phyloP scores from a whole-genome alignment of 78 protist genomes.

The Chrysochromulina parva region DNA sequence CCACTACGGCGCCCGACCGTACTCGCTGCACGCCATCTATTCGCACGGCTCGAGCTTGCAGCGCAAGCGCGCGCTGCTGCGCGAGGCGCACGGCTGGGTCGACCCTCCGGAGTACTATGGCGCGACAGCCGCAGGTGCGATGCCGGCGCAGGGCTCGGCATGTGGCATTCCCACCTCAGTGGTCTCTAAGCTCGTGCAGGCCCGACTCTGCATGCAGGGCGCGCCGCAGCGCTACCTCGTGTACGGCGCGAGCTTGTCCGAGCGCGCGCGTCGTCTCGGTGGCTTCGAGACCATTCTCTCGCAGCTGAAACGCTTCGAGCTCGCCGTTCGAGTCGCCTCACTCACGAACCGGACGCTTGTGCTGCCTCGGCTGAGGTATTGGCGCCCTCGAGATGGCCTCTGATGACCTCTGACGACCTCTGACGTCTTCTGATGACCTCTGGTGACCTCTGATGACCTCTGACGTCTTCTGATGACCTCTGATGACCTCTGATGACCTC shows the following conservation, averaged over 20 bases:
- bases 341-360: not conserved
- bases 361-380: not conserved
- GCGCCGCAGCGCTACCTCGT: not conserved
- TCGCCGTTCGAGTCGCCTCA: not conserved
- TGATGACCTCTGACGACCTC: too few relatives aligned
- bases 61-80: not conserved
- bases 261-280: not conserved
- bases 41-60: not conserved
- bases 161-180: too few relatives aligned
- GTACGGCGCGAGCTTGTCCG: not conserved
- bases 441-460: too few relatives aligned
- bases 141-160: too few relatives aligned
- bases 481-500: too few relatives aligned
- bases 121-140: too few relatives aligned
- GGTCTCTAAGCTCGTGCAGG: too few relatives aligned
- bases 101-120: not conserved
- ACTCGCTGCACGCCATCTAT: not conserved
- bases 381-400: not conserved
- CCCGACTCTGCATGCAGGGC: too few relatives aligned
- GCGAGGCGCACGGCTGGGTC: not conserved
- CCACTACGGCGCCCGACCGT: not conserved
- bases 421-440: too few relatives aligned
- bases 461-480: too few relatives aligned
- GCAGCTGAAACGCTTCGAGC: not conserved
- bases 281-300: not conserved